phyloP scores from a whole-genome alignment of 805 yeast species.

The Zygosaccharomyces siamensis region DNA sequence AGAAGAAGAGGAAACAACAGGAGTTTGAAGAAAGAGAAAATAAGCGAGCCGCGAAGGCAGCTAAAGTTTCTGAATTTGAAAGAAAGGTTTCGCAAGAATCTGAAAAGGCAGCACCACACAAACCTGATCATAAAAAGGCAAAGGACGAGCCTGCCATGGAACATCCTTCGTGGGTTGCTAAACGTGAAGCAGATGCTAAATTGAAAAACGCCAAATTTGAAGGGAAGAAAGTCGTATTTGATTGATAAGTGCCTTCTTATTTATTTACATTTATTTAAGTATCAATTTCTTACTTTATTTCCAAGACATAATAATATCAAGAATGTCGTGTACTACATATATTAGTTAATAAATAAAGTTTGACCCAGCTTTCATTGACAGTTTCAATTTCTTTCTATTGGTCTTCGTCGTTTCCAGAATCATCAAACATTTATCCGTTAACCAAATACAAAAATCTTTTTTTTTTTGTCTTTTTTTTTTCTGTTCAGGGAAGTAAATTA shows the following conservation, averaged over 20 bases:
- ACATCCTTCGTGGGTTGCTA: constrained; percentile 99
- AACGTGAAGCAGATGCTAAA: constrained; percentile 65
- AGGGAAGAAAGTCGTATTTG: constrained; percentile 84
- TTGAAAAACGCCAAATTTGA: constrained; percentile 59
- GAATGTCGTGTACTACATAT: neutral
- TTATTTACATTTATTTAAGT: neutral
- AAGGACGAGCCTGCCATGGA: constrained; percentile 10
- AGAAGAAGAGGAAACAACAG: constrained; percentile 52
- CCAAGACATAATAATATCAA: neutral
- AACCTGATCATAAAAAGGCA: constrained; percentile 1
- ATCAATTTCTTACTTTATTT: neutral
- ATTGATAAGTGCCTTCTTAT: constrained; percentile 28
- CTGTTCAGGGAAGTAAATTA: neutral
- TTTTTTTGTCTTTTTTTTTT: too few relatives aligned
- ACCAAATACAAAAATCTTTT: too few relatives aligned
- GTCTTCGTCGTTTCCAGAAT: too few relatives aligned
- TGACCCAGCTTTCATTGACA: neutral
- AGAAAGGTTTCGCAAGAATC: constrained; percentile 13
- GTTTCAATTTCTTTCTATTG: neutral
- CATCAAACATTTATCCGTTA: too few relatives aligned
- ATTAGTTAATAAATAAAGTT: neutral
- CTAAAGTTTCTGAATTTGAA: constrained; percentile 35
- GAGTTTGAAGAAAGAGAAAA: constrained; percentile 71
- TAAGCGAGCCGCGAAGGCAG: constrained; percentile 55
- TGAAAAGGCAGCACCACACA: neutral